Percentiles rank a stretch among this genome's conserved stretches.
These are phyloP conservation scores for Ramalina peruviana DNA, from an alignment of 495 filamentous ascomycete genomes.

Conservation along the genomic window DNA sequence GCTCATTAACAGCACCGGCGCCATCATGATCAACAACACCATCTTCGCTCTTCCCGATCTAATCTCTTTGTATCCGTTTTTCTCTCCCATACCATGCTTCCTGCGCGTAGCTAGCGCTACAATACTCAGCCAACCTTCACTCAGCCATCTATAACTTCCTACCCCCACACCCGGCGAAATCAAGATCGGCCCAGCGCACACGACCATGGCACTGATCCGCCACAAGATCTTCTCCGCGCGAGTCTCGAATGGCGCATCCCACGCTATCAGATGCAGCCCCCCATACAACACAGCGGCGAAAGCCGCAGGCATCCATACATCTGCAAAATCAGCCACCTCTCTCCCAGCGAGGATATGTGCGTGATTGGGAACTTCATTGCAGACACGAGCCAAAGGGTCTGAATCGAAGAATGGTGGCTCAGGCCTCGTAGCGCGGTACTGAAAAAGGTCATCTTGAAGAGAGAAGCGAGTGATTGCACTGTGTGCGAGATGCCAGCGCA, in stretches of 20 bases:
- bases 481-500: background rate
- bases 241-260: slow-evolving; percentile 20
- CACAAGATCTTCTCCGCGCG: slow-evolving; percentile 18
- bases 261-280: slow-evolving; percentile 20
- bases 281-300: slow-evolving; percentile 12
- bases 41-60: slow-evolving; percentile 6
- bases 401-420: slow-evolving; percentile 12
- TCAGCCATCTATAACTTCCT: background rate
- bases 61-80: background rate
- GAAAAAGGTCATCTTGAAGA: slow-evolving; percentile 2
- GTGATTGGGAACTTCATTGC: no score
- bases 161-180: background rate
- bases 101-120: background rate
- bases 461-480: background rate
- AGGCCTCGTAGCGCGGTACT: background rate
- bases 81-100: background rate
- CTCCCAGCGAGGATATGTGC: no score
- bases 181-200: background rate
- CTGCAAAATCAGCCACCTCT: no score
- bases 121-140: background rate
- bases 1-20: slow-evolving; percentile 3
- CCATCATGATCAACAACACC: slow-evolving; percentile 6
- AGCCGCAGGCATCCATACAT: no score
- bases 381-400: slow-evolving; percentile 4
- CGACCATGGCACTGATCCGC: slow-evolving; percentile 10